Evolutionary conservation across 768 basidiomycete genomes (phyloP).

Genomic region (Wakefieldia striispora): DNA sequence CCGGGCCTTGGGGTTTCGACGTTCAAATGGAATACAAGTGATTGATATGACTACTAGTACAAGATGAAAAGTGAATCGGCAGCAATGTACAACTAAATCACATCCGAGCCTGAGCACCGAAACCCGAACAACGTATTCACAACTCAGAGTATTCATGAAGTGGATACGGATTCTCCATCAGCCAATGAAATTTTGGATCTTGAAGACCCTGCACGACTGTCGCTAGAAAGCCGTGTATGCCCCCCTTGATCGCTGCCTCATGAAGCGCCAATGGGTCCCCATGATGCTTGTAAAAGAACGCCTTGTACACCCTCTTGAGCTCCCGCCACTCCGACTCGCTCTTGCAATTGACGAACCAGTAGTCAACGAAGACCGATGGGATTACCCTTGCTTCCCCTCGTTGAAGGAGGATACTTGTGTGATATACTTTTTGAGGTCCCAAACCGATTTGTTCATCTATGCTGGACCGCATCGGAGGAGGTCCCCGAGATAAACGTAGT

Average conservation of each 20-base stretch:
- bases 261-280: constrained; percentile 36
- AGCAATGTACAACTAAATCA: too few species aligned
- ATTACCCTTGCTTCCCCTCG: not conserved
- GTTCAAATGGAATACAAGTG: too few species aligned
- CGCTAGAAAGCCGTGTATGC: constrained; percentile 28
- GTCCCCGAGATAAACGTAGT: not conserved
- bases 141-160: too few species aligned
- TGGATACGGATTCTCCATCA: constrained; percentile 34
- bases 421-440: constrained; percentile 8
- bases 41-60: too few species aligned
- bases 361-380: constrained; percentile 4
- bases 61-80: too few species aligned
- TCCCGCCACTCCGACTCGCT: constrained; percentile 6
- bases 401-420: not conserved
- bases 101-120: too few species aligned
- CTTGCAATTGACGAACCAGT: constrained; percentile 16
- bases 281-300: constrained; percentile 26
- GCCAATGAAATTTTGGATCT: constrained; percentile 24
- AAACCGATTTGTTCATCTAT: constrained; percentile 9
- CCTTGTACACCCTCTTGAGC: constrained; percentile 34
- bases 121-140: too few species aligned
- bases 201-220: constrained; percentile 17
- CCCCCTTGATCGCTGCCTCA: constrained; percentile 33
- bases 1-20: too few species aligned
- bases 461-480: not conserved